A percentile compares a stretch with the other conserved stretches of the same genome.
These are phyloP conservation scores for Chlorociboria aeruginascens DNA, from an alignment of 495 filamentous ascomycete genomes.

Conservation along the genomic window DNA sequence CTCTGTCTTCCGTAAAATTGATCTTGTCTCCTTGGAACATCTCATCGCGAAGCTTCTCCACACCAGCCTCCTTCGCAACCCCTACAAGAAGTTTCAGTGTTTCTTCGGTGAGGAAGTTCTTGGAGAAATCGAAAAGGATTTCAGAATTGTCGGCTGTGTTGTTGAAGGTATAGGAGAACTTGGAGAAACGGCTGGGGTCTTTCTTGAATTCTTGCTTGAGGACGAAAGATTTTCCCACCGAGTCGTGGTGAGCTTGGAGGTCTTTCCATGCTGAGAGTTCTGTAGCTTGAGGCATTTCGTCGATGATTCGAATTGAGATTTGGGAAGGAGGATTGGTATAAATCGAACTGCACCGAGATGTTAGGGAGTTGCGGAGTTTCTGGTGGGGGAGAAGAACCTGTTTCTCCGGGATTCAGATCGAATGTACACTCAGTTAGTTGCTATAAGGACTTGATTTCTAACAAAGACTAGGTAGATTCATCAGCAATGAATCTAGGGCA, in stretches of 20 bases:
- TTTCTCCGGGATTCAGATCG: too few relatives aligned
- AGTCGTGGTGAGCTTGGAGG: conserved; percentile 79
- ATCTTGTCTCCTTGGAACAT: conserved; percentile 98
- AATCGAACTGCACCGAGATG: neutral
- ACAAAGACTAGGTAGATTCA: too few relatives aligned
- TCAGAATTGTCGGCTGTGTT: conserved; percentile 69
- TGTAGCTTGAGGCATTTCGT: conserved; percentile 51
- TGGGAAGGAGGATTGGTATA: neutral
- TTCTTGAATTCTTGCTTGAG: conserved; percentile 86
- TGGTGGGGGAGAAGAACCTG: too few relatives aligned
- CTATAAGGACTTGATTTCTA: too few relatives aligned
- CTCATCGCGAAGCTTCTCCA: conserved; percentile 87
- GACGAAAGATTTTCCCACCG: conserved; percentile 74
- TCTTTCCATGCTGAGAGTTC: conserved; percentile 74
- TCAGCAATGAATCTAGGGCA: too few relatives aligned
- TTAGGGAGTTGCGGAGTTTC: neutral
- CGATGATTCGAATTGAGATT: neutral
- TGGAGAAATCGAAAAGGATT: conserved; percentile 95
- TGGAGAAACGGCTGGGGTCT: conserved; percentile 80
- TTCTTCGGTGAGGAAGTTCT: conserved; percentile 94
- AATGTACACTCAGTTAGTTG: too few relatives aligned
- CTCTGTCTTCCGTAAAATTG: conserved; percentile 96
- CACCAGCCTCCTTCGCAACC: conserved; percentile 77
- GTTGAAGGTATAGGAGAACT: conserved; percentile 74
- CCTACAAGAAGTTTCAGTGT: conserved; percentile 76